phyloP scores from a whole-genome alignment of 495 filamentous ascomycete genomes.

The Rusavskia elegans region DNA sequence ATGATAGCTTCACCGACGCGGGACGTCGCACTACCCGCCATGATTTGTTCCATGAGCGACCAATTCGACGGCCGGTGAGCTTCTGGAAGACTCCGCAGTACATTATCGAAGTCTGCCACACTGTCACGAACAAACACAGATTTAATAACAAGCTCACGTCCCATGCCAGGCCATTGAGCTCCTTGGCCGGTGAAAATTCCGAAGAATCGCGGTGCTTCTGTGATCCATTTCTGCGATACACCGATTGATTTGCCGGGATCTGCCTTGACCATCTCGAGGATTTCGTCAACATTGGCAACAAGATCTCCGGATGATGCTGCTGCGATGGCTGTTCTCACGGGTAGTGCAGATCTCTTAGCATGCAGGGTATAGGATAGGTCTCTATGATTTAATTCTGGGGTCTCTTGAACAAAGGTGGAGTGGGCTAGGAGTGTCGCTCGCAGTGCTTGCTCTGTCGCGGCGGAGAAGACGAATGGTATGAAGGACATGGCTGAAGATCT shows the following conservation, averaged over 20 bases:
- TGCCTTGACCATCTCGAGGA: background rate
- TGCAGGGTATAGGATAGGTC: too few relatives aligned
- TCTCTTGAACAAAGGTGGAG: slow-evolving; percentile 1
- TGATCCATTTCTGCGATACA: background rate
- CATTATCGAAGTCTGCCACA: background rate
- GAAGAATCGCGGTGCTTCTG: background rate
- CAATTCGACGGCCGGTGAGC: background rate
- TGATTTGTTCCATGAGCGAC: background rate
- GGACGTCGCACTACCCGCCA: slow-evolving; percentile 10
- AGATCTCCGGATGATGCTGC: too few relatives aligned
- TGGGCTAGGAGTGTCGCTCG: background rate
- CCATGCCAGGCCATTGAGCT: slow-evolving; percentile 9
- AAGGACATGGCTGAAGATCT: background rate
- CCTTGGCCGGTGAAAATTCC: slow-evolving; percentile 11
- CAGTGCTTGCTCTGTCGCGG: background rate
- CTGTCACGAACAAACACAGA: background rate
- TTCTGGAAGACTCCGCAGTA: background rate
- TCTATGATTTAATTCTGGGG: background rate
- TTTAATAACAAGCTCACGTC: background rate
- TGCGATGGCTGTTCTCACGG: too few relatives aligned
- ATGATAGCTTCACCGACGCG: too few relatives aligned
- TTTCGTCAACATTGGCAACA: background rate
- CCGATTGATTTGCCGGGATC: background rate
- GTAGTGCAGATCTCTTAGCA: too few relatives aligned
- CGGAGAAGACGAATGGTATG: background rate